phyloP scores from a whole-genome alignment of 2,329 filamentous ascomycete genomes.

The Penicillium paneum region DNA sequence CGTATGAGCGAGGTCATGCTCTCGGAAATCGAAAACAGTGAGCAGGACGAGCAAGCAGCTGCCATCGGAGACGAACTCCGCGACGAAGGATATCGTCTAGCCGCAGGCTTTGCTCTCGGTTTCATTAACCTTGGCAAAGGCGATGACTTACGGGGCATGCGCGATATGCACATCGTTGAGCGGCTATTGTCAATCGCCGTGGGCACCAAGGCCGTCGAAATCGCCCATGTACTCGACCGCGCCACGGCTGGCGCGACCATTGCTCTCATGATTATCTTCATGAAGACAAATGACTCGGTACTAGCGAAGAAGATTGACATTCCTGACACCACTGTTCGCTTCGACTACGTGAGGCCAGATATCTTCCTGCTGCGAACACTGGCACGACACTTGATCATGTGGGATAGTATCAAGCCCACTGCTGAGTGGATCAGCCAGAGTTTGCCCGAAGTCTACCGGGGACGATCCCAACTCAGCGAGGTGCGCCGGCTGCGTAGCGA shows the following conservation, averaged over 20 bases:
- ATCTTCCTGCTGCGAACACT: conserved; percentile 86
- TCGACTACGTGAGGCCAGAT: conserved; percentile 93
- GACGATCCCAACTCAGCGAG: conserved; percentile 57
- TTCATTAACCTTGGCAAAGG: conserved; percentile 94
- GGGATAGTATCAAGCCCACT: conserved; percentile 74
- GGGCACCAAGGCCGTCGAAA: conserved; percentile 82
- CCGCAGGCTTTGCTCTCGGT: conserved; percentile 87
- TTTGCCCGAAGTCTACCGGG: conserved; percentile 67
- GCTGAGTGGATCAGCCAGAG: conserved; percentile 72
- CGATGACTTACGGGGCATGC: conserved; percentile 78
- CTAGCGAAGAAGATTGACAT: conserved; percentile 91
- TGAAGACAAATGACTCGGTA: conserved; percentile 88
- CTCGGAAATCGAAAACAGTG: conserved; percentile 88
- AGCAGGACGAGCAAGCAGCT: conserved; percentile 67
- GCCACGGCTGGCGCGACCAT: conserved; percentile 91
- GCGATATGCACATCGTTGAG: conserved; percentile 91
- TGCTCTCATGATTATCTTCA: conserved; percentile 86
- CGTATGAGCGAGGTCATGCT: conserved; percentile 99
- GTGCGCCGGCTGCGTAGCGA: conserved; percentile 67
- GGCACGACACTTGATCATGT: conserved; percentile 87
- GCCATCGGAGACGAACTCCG: conserved; percentile 70
- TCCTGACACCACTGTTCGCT: conserved; percentile 83
- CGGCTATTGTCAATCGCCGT: conserved; percentile 82
- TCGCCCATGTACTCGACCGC: conserved; percentile 89
- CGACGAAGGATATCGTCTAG: conserved; percentile 93